A percentile compares a stretch with the other conserved stretches of the same genome.
phyloP scores from a whole-genome alignment of 768 basidiomycete genomes.

The Tulasnella calospora region DNA sequence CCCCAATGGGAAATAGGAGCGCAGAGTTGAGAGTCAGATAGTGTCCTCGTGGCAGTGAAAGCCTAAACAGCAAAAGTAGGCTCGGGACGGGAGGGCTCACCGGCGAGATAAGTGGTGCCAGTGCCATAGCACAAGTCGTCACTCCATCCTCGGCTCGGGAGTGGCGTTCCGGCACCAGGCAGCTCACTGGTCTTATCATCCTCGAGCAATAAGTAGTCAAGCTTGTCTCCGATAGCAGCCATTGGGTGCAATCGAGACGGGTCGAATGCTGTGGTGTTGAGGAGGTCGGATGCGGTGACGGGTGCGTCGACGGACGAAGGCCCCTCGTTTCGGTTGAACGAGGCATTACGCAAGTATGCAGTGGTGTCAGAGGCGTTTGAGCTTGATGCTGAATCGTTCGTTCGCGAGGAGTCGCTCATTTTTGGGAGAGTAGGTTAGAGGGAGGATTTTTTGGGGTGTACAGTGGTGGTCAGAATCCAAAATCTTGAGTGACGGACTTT shows the following conservation, averaged over 20 bases:
- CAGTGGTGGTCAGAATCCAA: conserved; percentile 18
- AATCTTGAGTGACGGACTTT: conserved; percentile 10
- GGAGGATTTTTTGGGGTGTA: conserved; percentile 8
- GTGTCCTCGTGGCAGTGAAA: conserved; percentile 34
- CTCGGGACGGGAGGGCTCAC: conserved; percentile 50
- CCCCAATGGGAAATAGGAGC: conserved; percentile 38
- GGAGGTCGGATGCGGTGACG: conserved; percentile 80
- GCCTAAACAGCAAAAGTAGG: conserved; percentile 50
- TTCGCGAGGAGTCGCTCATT: conserved; percentile 14
- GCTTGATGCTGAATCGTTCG: conserved; percentile 2
- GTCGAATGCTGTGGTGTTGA: conserved; percentile 75
- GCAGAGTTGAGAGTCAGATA: conserved; percentile 36
- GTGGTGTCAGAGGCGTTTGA: conserved; percentile 15
- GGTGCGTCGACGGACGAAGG: conserved; percentile 34
- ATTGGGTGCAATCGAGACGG: conserved; percentile 90
- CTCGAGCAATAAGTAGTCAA: conserved; percentile 93
- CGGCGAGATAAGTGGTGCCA: conserved; percentile 96
- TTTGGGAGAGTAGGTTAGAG: neutral
- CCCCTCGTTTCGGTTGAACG: conserved; percentile 24
- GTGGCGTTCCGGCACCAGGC: conserved; percentile 83
- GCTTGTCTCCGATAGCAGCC: conserved; percentile 83
- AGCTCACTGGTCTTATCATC: conserved; percentile 92
- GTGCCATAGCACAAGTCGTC: conserved; percentile 99
- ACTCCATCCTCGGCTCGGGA: conserved; percentile 95
- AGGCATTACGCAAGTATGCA: conserved; percentile 19